A percentile compares a stretch with the other conserved stretches of the same genome.
These are phyloP conservation scores for Alternaria sp. DNA, from an alignment of 2,329 filamentous ascomycete species.

Conservation along the genomic window DNA sequence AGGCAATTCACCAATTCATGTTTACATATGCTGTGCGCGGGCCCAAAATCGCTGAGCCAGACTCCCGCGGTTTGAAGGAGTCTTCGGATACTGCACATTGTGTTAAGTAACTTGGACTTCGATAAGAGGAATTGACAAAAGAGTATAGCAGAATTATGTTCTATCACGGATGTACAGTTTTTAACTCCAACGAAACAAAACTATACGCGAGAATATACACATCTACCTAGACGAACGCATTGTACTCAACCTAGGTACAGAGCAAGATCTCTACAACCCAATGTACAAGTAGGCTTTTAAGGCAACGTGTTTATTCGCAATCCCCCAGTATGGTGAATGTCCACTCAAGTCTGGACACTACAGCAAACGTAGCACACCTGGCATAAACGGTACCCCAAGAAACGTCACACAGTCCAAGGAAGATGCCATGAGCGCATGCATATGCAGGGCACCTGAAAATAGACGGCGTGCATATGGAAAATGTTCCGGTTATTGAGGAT, in stretches of 20 bases:
- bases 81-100: background rate
- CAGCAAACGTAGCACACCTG: background rate
- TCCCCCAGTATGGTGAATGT: background rate
- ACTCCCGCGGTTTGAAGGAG: background rate
- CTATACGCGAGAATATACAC: background rate
- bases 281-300: background rate
- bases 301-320: background rate
- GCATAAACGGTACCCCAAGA: background rate
- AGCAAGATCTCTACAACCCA: background rate
- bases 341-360: background rate
- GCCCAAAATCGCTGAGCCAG: background rate
- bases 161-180: background rate
- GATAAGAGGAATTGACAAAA: background rate
- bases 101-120: fast-evolving
- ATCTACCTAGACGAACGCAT: background rate
- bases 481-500: background rate
- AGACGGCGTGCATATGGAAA: background rate
- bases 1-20: background rate
- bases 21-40: background rate
- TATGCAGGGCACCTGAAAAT: background rate
- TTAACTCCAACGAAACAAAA: background rate
- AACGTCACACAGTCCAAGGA: background rate
- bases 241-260: background rate
- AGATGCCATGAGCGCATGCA: background rate
- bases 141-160: background rate